Evolutionary conservation across 2,329 filamentous ascomycete species (phyloP), one percentile per base, ranked within the genome.

Genomic region (Apiospora hydei): DNA sequence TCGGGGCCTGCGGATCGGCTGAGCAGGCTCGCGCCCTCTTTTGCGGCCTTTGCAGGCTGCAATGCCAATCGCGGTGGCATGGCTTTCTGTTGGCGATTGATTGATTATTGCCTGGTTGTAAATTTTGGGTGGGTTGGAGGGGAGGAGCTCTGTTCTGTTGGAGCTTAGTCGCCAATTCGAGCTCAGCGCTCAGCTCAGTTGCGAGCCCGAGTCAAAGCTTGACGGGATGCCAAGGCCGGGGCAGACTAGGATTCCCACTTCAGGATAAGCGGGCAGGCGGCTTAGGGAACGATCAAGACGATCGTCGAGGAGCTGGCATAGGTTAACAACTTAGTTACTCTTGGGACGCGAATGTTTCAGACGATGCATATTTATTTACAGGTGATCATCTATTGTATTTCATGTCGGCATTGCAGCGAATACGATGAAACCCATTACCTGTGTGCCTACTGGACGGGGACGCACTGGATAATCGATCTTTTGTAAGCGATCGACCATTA

Each of bases 51-150:
- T 71, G 79, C 64, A 44, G 77, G 75, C 75, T 77, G 77, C 72
- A 80, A 73, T 73, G 76, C 76, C 44, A 80, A 71, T 75, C 78
- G 78, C 70, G 79, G 79, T 72, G 78, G 77, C 79, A 80, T 80
- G 72, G 70, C 74, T 64, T 64, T 21, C 21, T 21, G 16, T 61
- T 61, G 53, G 53, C 53, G 38, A 46, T 44, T n/a, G 41, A 30
- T 2, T 26, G 66, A 30, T 10, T 67, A n/a, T 44, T n/a, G 41
- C 26, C 6, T 26, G 66, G 30, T 10, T 67, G 41, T 44, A 18
- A 30, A 38, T 38, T 38, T 38, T 64, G 57, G 57, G 57, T 34
- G 41, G 66, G n/a, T 46, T 67, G 66, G 66, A 67, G 66, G 34
- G 66, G 66, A 67, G 66, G 34, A 38, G 34, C 34, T 38, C 61